These are phyloP conservation scores for Kitagawia praeruptora DNA, from an alignment of 129 eudicot species.

Conservation along the genomic window DNA sequence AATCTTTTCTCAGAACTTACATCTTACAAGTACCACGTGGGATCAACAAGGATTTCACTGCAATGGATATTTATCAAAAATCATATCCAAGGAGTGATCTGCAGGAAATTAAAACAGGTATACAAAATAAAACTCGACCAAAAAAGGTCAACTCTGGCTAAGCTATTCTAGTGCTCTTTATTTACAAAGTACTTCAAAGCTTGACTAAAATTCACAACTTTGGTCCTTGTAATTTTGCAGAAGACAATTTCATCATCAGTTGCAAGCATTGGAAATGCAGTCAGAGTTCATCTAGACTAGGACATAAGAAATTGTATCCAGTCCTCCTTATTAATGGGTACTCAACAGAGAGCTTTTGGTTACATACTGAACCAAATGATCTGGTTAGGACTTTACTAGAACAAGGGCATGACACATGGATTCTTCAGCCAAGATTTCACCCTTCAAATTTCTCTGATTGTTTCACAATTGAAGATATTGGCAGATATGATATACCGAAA, in stretches of 20 bases:
- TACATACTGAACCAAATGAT: slow-evolving; percentile 44
- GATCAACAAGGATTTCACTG: slow-evolving; percentile 1
- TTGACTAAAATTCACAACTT: background rate
- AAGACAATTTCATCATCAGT: slow-evolving; percentile 28
- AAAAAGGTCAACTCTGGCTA: background rate
- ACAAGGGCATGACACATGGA: slow-evolving; percentile 40
- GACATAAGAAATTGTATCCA: slow-evolving; percentile 19
- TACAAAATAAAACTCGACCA: background rate
- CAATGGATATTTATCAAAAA: slow-evolving; percentile 8
- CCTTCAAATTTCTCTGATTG: slow-evolving; percentile 18
- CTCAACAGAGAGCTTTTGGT: slow-evolving; percentile 35
- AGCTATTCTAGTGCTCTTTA: background rate
- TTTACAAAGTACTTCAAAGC: background rate
- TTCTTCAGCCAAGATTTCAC: slow-evolving; percentile 41
- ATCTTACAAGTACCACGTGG: slow-evolving; percentile 24
- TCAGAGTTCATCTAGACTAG: slow-evolving; percentile 8
- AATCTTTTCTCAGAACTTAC: slow-evolving; percentile 30
- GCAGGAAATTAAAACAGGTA: slow-evolving; percentile 41
- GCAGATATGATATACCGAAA: slow-evolving; percentile 35
- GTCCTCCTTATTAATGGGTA: slow-evolving; percentile 45
- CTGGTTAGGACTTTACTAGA: slow-evolving; percentile 37
- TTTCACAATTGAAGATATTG: slow-evolving; percentile 47
- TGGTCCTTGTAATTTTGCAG: slow-evolving; percentile 14
- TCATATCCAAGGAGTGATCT: slow-evolving; percentile 29
- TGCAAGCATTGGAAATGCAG: slow-evolving; percentile 40